These are phyloP conservation scores for Benincasa hispida DNA, from an alignment of 306 rosid genomes.

Conservation along the genomic window DNA sequence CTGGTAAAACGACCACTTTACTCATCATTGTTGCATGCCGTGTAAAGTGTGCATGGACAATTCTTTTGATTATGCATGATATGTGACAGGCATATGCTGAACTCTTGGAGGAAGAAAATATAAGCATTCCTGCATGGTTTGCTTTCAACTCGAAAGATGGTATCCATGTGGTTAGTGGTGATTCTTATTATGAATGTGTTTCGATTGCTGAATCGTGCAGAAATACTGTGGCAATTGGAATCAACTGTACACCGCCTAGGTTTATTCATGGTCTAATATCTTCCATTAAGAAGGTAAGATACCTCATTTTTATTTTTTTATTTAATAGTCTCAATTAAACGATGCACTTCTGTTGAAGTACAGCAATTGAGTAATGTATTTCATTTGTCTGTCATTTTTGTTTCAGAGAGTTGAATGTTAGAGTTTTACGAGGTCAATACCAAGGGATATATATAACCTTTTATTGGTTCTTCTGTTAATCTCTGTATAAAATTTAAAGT, in stretches of 20 bases:
- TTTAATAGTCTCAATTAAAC: background rate
- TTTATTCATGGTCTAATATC: constrained; percentile 55
- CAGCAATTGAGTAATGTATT: background rate
- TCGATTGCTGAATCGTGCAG: constrained; percentile 55
- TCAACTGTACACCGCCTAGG: constrained; percentile 85
- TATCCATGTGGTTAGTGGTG: constrained; percentile 54
- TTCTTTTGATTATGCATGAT: background rate
- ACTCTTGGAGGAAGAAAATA: constrained; percentile 64
- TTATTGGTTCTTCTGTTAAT: background rate
- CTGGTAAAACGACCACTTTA: background rate
- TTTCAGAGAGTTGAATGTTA: constrained; percentile 1
- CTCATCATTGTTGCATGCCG: background rate
- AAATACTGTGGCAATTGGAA: constrained; percentile 62
- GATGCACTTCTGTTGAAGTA: background rate
- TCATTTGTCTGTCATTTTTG: background rate
- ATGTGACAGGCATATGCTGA: constrained; percentile 61
- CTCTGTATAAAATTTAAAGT: background rate
- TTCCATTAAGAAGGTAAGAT: constrained; percentile 44
- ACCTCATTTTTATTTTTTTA: background rate
- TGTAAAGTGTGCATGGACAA: background rate
- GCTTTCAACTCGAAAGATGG: constrained; percentile 73
- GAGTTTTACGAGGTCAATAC: background rate
- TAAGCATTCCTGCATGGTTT: constrained; percentile 73
- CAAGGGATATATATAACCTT: background rate
- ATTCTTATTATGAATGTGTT: constrained; percentile 58